Conservation (phyloP, 2,329 filamentous ascomycete genomes). For the Aureobasidium uvarum region DNA sequence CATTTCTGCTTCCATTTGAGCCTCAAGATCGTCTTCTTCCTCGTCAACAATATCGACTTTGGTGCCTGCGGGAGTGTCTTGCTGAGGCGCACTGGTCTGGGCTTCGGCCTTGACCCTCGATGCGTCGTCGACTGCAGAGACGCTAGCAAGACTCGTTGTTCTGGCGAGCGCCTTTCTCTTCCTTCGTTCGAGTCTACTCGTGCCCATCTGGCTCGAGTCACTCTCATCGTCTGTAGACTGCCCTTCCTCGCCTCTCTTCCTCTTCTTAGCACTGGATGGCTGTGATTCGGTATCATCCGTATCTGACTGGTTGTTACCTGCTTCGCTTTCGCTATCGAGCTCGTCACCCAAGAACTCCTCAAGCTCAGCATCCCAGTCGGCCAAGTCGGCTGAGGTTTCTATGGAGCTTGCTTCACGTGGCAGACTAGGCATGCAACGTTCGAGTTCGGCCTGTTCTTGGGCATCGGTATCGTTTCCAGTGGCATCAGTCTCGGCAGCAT, state of each 20-base stretch:
- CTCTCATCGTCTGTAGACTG: slow-evolving; percentile 41
- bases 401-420: slow-evolving; percentile 37
- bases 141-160: slow-evolving; percentile 49
- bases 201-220: slow-evolving; percentile 37
- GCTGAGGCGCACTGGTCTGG: slow-evolving; percentile 44
- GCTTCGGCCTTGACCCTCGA: slow-evolving; percentile 35
- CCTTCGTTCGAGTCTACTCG: slow-evolving; percentile 47
- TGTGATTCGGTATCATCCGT: slow-evolving; percentile 32
- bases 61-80: slow-evolving; percentile 31
- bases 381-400: slow-evolving; percentile 43
- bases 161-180: slow-evolving; percentile 50
- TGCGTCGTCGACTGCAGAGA: slow-evolving; percentile 40
- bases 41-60: slow-evolving; percentile 43
- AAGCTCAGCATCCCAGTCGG: slow-evolving; percentile 65
- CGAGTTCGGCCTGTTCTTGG: slow-evolving; percentile 38
- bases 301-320: slow-evolving; percentile 38
- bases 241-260: slow-evolving; percentile 40
- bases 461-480: slow-evolving; percentile 31
- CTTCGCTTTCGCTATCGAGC: slow-evolving; percentile 45
- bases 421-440: slow-evolving; percentile 50
- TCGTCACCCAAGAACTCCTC: slow-evolving; percentile 66
- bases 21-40: slow-evolving; percentile 59
- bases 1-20: slow-evolving; percentile 50
- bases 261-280: slow-evolving; percentile 34
- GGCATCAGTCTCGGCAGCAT: slow-evolving; percentile 30